Evolutionary conservation across 345 rosid genomes (phyloP).

Genomic region (Murraya koenigii): DNA sequence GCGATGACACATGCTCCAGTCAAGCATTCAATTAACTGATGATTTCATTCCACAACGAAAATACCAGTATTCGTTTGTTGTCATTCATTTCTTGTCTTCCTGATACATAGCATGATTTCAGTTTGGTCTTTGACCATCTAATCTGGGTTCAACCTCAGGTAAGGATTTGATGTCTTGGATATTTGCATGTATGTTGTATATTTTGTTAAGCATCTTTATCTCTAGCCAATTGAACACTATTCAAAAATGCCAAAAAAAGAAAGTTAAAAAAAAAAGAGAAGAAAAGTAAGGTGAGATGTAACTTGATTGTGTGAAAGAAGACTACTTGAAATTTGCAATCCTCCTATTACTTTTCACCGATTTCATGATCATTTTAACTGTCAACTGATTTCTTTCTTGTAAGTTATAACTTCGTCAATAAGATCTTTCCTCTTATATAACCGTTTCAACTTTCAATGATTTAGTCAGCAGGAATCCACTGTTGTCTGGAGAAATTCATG

Average conservation of each 20-base stretch:
- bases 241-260: too few species aligned
- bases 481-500: constrained; percentile 13
- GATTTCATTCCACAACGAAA: background rate
- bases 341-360: background rate
- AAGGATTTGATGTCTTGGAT: background rate
- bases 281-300: background rate
- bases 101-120: constrained; percentile 11
- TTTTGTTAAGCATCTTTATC: background rate
- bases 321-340: background rate
- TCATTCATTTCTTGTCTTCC: background rate
- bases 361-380: background rate
- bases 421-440: background rate
- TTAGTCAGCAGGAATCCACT: background rate
- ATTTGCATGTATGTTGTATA: background rate
- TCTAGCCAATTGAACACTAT: background rate
- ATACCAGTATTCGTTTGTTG: constrained; percentile 3
- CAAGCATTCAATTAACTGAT: constrained; percentile 1
- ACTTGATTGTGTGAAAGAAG: constrained; percentile 4
- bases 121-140: constrained; percentile 10
- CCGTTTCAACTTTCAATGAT: background rate
- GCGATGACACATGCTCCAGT: background rate
- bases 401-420: constrained; percentile 5
- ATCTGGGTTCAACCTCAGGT: background rate
- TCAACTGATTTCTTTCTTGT: background rate
- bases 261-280: background rate